Base-by-base conservation (phyloP, 352 stramenopile species). In the Phytophthora ohioensis region DNA sequence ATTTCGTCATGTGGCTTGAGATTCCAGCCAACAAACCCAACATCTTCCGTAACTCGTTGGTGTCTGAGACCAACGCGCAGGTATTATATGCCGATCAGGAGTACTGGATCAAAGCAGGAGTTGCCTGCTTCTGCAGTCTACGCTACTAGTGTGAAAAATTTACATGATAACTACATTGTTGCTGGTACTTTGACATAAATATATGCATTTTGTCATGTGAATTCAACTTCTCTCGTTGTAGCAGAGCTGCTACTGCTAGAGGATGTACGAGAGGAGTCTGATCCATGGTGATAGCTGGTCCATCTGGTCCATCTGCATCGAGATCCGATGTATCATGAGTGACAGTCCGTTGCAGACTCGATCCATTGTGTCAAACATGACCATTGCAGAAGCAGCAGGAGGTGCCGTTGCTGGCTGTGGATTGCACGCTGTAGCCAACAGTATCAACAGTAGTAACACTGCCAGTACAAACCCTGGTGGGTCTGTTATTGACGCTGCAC, bases 1-100 rank as follows among this genome's bases (percentile, higher is more conserved):
- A 99, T 82, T 99, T 99, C 76, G 88, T 99, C 71, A 98, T 98
- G 80, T 99, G 96, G 97, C 96, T 99, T 59, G 94, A 98, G 65
- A 88, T 99, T 13, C 97, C 97, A 17, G 85, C 83, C 27, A 93
- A 76, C 67, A 91, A 91, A 55, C 65, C 62, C 48, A 95, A 75
- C 43, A 90, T 87, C 80, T 93, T 79, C 76, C 88, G 92, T 41
- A 96, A 92, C 53, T 93, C 82, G 48, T 83, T 98, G 35, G 92
- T 98, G 32, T 98, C 93, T 0, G 93, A 98, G 76, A 98, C 93
- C 42, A 98, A 98, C 67, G 73, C 94, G 9, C 90, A 94, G 51
- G 96, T 96, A 63, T 83, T 93, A 8, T 92, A 96, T 51, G 88
- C 88, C 0, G 96, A 99, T 72, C 91, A 98, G 71, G 91, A 97